Conservation (phyloP, 2,329 filamentous ascomycete genomes). For the Aspergillus chevalieri region DNA sequence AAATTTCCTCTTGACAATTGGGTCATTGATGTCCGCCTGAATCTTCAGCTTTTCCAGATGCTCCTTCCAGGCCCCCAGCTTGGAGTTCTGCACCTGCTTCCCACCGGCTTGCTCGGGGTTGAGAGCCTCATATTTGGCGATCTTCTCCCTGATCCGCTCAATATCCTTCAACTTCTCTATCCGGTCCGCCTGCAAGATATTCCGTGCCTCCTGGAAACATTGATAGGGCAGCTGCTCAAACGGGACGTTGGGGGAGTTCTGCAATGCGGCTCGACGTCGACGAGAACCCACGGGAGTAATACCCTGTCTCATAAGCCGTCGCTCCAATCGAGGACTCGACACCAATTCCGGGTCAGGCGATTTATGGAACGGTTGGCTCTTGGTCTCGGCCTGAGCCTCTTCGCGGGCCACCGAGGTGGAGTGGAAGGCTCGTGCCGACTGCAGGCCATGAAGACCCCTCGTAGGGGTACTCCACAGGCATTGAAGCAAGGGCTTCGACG, state of each 20-base stretch:
- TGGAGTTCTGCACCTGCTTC: constrained; percentile 58
- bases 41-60: constrained; percentile 78
- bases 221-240: constrained; percentile 96
- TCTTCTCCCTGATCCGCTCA: constrained; percentile 58
- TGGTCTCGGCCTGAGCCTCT: constrained; percentile 38
- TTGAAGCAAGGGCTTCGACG: constrained; percentile 38
- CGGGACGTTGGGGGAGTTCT: constrained; percentile 61
- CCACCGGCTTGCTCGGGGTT: constrained; percentile 57
- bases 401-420: constrained; percentile 39
- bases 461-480: constrained; percentile 34
- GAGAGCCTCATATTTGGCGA: constrained; percentile 59
- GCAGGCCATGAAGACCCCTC: constrained; percentile 25
- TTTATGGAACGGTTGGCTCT: constrained; percentile 37
- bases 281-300: constrained; percentile 74
- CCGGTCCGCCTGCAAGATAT: constrained; percentile 72
- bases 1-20: constrained; percentile 83
- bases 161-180: constrained; percentile 74
- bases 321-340: constrained; percentile 58
- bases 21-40: constrained; percentile 89
- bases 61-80: constrained; percentile 62
- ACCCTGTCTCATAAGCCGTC: constrained; percentile 61
- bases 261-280: constrained; percentile 69
- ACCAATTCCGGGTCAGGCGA: constrained; percentile 61
- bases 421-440: constrained; percentile 44
- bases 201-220: constrained; percentile 93